phyloP scores from a whole-genome alignment of 2,329 filamentous ascomycete genomes.

The Fonsecaea pedrosoi region DNA sequence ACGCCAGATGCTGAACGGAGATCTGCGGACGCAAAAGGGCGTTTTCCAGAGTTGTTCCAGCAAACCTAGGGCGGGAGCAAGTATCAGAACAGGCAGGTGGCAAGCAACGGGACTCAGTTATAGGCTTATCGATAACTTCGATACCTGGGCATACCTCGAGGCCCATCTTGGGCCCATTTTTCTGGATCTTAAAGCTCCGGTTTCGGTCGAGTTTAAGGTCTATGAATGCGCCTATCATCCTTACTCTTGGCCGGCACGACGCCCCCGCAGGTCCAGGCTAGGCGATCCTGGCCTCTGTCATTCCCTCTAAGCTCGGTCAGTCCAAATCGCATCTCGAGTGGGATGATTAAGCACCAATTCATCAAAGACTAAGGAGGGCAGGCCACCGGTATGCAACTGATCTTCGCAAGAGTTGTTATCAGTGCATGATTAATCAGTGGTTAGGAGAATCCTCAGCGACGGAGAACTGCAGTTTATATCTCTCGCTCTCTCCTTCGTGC shows the following conservation, averaged over 20 bases:
- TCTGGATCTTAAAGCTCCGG: neutral
- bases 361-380: neutral
- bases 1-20: conserved; percentile 8
- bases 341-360: conserved; percentile 5
- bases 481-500: neutral
- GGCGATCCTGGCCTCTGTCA: neutral
- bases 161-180: neutral
- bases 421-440: conserved; percentile 9
- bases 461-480: neutral
- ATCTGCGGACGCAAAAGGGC: conserved; percentile 7
- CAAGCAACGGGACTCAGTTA: neutral
- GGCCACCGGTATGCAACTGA: neutral
- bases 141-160: neutral
- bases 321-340: neutral
- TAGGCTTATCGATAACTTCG: neutral
- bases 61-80: neutral
- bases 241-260: neutral
- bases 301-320: neutral
- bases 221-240: neutral
- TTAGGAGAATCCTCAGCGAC: neutral
- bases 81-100: neutral
- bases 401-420: conserved; percentile 2
- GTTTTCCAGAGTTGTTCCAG: neutral
- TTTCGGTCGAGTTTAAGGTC: neutral
- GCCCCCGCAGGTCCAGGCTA: neutral